phyloP scores from a whole-genome alignment of 2,329 filamentous ascomycete genomes.

The Rhinocladiella similis region DNA sequence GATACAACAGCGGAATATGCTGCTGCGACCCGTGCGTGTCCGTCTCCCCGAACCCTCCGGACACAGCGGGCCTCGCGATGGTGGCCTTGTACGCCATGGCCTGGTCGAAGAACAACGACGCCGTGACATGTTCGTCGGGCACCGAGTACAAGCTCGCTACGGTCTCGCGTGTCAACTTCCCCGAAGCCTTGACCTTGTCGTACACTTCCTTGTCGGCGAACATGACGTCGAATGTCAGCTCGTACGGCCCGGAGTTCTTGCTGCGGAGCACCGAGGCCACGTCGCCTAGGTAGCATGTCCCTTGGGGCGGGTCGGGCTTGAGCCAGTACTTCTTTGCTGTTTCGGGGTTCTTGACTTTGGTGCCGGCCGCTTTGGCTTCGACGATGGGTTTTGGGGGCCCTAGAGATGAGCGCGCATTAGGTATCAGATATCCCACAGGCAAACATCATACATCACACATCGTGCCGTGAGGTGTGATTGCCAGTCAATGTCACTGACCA shows the following conservation, averaged over 20 bases:
- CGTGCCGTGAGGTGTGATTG: too few species aligned
- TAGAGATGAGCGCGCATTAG: too few species aligned
- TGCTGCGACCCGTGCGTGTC: conserved; percentile 43
- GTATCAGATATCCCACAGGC: too few species aligned
- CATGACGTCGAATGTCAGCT: conserved; percentile 54
- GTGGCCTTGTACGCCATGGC: conserved; percentile 50
- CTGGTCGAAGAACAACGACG: conserved; percentile 44
- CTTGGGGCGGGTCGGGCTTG: not conserved
- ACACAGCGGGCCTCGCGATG: conserved; percentile 36
- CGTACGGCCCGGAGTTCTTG: conserved; percentile 54
- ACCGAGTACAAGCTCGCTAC: conserved; percentile 32
- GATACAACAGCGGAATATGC: conserved; percentile 37
- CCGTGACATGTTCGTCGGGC: conserved; percentile 32
- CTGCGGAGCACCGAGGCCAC: conserved; percentile 47
- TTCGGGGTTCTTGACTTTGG: not conserved
- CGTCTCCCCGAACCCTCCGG: conserved; percentile 39
- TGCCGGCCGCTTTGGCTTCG: not conserved
- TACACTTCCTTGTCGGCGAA: conserved; percentile 42
- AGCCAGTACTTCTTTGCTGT: not conserved
- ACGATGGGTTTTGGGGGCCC: not conserved
- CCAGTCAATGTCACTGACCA: too few species aligned
- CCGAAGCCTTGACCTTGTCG: conserved; percentile 35
- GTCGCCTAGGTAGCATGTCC: conserved; percentile 29
- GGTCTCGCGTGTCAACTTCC: conserved; percentile 34
- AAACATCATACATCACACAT: too few species aligned